Conservation (phyloP, 2,329 filamentous ascomycete species). For the Blumeria graminis region DNA sequence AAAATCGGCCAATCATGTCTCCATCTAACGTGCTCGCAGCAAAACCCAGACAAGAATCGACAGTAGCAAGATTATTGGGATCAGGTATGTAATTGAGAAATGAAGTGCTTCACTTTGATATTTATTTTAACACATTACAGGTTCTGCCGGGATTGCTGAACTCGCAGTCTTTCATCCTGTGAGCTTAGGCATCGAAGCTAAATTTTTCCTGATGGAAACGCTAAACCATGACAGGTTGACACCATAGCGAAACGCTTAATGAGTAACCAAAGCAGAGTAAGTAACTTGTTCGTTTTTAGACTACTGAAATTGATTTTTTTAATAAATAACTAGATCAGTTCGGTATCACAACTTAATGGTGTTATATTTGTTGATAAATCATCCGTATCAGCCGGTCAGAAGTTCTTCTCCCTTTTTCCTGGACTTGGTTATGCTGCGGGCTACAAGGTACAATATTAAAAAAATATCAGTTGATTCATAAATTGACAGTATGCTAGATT, state of each 20-base stretch:
- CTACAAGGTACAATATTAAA: constrained; percentile 49
- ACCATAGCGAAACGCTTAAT: constrained; percentile 97
- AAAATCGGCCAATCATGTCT: no score
- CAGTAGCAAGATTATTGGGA: constrained; percentile 64
- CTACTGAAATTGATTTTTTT: constrained; percentile 8
- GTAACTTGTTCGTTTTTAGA: neutral
- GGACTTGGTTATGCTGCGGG: constrained; percentile 91
- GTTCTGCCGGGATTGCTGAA: constrained; percentile 80
- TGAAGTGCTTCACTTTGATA: neutral
- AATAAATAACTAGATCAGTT: constrained; percentile 23
- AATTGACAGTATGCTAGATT: constrained; percentile 23
- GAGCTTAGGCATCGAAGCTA: constrained; percentile 13
- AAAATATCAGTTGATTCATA: neutral
- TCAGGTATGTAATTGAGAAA: constrained; percentile 37
- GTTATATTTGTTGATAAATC: constrained; percentile 91
- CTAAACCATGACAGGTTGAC: constrained; percentile 42
- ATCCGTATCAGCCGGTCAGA: constrained; percentile 38
- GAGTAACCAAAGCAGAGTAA: constrained; percentile 72
- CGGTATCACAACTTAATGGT: constrained; percentile 45
- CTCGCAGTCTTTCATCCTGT: constrained; percentile 82
- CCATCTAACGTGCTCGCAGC: no score
- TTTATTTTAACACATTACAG: constrained; percentile 22
- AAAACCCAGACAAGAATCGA: constrained; percentile 38
- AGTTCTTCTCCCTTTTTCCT: constrained; percentile 91
- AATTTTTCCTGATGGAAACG: neutral